Evolutionary conservation across 2,329 filamentous ascomycete species (phyloP), one percentile per base, ranked within the genome.

Genomic region (Hypoxylon sp.): DNA sequence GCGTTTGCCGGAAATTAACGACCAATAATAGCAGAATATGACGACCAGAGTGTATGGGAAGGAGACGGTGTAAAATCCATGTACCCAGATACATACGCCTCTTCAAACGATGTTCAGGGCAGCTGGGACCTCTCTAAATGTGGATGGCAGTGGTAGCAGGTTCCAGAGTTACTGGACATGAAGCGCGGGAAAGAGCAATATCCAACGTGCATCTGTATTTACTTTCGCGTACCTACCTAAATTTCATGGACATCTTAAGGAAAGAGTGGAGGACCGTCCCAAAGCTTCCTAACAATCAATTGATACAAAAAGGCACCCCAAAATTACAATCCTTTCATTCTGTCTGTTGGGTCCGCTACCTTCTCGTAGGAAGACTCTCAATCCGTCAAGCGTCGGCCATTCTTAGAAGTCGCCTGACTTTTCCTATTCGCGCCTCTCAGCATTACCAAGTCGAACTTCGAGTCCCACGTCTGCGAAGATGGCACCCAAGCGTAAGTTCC

Each of bases 401-500:
- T 5, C 5, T 25, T 14, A 25, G 7, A 49, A 30, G 13, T n/a
- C 11, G 13, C 10, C 23, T 6, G 23, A n/a, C 46, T 2, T 4
- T n/a, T 9, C 11, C 9, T n/a, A 45, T 55, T 36, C 51, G 19
- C 11, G 10, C 7, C 17, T 3, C 36, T 45, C 30, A 2, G 28
- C 21, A 25, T 25, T 21, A 23, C 7, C n/a, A 56, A 56, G 38
- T 56, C 25, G 14, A 19, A n/a, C 17, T 17, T 21, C 23, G 17
- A 56, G 23, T 45, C 19, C 17, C 17, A n/a, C n/a, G 25, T 21
- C 17, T 21, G 38, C 14, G 25, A 41, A 57, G 38, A 59, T 59
- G 56, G 32, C 19, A 6, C 45, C 45, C 30, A 59, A 59, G 45
- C 56, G 56, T 59, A 51, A 38, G 45, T 50, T 41, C 14, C 25